phyloP scores from a whole-genome alignment of 2,329 filamentous ascomycete genomes.

The Stagonosporopsis vannaccii region DNA sequence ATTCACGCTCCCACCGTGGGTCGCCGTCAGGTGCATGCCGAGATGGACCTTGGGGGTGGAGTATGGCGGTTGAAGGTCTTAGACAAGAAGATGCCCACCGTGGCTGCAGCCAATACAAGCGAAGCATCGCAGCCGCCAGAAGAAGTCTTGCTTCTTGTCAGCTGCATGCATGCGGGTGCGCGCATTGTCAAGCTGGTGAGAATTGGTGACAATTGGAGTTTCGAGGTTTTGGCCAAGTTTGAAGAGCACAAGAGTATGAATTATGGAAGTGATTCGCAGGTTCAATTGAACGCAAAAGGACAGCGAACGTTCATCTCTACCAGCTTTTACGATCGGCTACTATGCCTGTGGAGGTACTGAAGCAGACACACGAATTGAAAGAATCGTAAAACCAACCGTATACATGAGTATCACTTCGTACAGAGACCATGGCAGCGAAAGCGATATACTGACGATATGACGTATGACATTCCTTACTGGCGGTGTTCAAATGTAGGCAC shows the following conservation, averaged over 20 bases:
- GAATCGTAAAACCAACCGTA: neutral
- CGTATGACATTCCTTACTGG: neutral
- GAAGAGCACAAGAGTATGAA: conserved; percentile 94
- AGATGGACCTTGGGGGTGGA: conserved; percentile 74
- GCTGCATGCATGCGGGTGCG: conserved; percentile 91
- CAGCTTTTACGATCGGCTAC: conserved; percentile 76
- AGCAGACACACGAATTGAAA: neutral
- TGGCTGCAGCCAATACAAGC: conserved; percentile 23
- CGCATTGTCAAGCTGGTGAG: conserved; percentile 64
- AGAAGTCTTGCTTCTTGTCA: conserved; percentile 64
- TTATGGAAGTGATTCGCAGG: conserved; percentile 79
- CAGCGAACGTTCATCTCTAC: conserved; percentile 67
- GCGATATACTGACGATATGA: neutral
- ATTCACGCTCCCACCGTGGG: conserved; percentile 55
- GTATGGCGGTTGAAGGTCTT: conserved; percentile 85
- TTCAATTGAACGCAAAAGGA: conserved; percentile 36
- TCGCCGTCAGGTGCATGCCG: conserved; percentile 64
- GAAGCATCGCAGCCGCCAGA: conserved; percentile 26
- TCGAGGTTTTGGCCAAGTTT: conserved; percentile 74
- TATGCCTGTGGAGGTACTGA: conserved; percentile 68
- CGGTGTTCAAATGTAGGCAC: neutral
- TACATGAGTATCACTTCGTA: neutral
- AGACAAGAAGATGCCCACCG: conserved; percentile 23
- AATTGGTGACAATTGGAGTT: conserved; percentile 58
- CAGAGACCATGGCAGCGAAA: neutral